Evolutionary conservation across 768 basidiomycete species (phyloP), one percentile per base, ranked within the genome.

Genomic region (Pisolithus sp.): DNA sequence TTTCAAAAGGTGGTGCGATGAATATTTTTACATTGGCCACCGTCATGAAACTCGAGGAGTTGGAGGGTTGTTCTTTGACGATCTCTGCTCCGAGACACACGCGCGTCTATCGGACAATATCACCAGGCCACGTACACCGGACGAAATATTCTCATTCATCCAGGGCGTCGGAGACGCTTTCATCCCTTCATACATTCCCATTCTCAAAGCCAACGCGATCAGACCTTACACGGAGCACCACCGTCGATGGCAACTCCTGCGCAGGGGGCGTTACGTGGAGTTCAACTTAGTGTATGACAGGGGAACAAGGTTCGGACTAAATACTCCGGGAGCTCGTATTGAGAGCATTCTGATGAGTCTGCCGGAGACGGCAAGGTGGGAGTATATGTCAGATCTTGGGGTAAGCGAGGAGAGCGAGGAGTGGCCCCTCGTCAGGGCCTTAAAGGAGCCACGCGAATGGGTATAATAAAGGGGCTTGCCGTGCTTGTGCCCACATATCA

Each of bases 11-110:
- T 97, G 93, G 92, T 97, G 95, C 72, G 96, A 98, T 70, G 86
- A 94, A 66, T 99, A 99, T 73, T 99, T 99, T 69, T 86, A 77
- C 68, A 87, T 97, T 62, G 78, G 89, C 17, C 96, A 98, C 67
- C 82, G 96, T 10, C 64, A 70, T 28, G 96, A 98, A 71, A 70
- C 82, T 2, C 81, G 96, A 41, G 96, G 96, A 4, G 71, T 99
- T 46, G 96, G 96, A 30, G 96, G 96, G 0, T 73, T 99, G 50
- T 98, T 98, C 76, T 95, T 97, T 63, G 96, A 98, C 66, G 96
- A 99, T 65, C 80, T 98, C 51, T 82, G 77, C 58, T 76, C 75
- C 46, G 78, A 78, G 31, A 68, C 73, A 3, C 90, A 93, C 64
- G 63, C 74, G n/a, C 80, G 82, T n/a, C 73, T 93, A 30, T 54